Base-by-base conservation (phyloP, 768 basidiomycete species). In the Cubamyces lactineus region DNA sequence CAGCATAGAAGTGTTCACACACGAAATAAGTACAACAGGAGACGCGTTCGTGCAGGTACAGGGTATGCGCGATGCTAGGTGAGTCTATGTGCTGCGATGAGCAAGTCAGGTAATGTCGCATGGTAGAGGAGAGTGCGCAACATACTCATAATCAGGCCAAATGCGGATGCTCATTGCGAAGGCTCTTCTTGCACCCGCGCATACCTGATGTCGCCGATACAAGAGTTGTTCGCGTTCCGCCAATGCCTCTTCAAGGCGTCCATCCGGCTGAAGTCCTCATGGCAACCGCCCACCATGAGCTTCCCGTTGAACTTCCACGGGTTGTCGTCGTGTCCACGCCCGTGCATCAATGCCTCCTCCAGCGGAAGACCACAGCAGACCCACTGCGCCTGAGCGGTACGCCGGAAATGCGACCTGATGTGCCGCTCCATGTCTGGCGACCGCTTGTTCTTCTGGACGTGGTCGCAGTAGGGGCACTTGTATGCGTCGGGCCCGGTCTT, bases 391-490 rank as follows among this genome's bases (percentile, higher is more conserved):
- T 69, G 70, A 11, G 19, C 57, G 40, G 26, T 26, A 19, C 26
- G 43, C 52, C 75, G 77, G 34, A 75, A 76, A 51, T 86, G 86
- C 2, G 85, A 85, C 46, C 72, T 76, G 45, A 87, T 69, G 69
- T 88, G 86, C 23, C 86, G 81, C 69, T 80, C 80, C 69, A 84
- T 82, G 67, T 88, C 86, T 11, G 85, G 84, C 30, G 80, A 69
- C 24, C 86, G 83, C 42, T 75, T 74, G 72, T 83, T 84, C 40
- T 64, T 69, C 66, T 82, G 82, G 34, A 77, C 72, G 78, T 79
- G 82, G 48, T 71, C 71, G 69, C 84, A 84, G 51, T 75, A 74
- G 2, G 80, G 80, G 68, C 84, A 86, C 3, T 71, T 74, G 74
- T 75, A 73, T 59, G 71, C 78, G 73, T 69, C 41, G n/a, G 63